Conservation (phyloP, 1,139 yeast genomes). For the Yarrowia galli region DNA sequence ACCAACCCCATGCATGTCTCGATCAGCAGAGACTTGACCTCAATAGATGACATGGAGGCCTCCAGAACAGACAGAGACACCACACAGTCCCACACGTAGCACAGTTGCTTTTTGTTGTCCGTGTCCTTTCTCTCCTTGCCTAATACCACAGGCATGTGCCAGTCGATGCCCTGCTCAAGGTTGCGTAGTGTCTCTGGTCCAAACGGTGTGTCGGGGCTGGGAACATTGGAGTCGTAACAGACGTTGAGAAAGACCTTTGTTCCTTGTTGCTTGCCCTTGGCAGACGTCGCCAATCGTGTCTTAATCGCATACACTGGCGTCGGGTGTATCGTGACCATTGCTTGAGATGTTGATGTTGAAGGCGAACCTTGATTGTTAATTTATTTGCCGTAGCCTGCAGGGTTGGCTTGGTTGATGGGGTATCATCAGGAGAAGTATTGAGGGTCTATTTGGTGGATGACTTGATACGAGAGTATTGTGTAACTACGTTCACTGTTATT, state of each 20-base stretch:
- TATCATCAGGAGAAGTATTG: no score
- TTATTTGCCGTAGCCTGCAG: background rate
- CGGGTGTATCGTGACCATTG: slow-evolving; percentile 54
- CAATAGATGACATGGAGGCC: slow-evolving; percentile 61
- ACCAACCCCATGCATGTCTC: slow-evolving; percentile 55
- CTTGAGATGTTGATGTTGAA: background rate
- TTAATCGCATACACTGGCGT: slow-evolving; percentile 71
- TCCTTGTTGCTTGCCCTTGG: slow-evolving; percentile 50
- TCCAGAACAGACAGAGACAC: slow-evolving; percentile 49
- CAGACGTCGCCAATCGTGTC: slow-evolving; percentile 55
- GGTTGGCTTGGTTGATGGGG: no score
- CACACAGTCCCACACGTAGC: slow-evolving; percentile 76
- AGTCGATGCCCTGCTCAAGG: slow-evolving; percentile 70
- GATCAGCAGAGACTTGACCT: slow-evolving; percentile 68
- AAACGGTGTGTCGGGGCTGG: slow-evolving; percentile 55
- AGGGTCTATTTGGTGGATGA: no score
- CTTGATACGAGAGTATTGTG: no score
- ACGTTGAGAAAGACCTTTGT: slow-evolving; percentile 81
- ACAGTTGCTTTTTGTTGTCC: slow-evolving; percentile 74
- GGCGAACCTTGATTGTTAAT: background rate
- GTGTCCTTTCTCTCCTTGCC: slow-evolving; percentile 60
- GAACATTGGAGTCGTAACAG: slow-evolving; percentile 70
- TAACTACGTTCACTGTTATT: no score
- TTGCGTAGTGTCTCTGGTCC: slow-evolving; percentile 65
- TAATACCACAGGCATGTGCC: slow-evolving; percentile 85